Conservation (phyloP, 768 basidiomycete genomes). For the Hygrocybe punicea region DNA sequence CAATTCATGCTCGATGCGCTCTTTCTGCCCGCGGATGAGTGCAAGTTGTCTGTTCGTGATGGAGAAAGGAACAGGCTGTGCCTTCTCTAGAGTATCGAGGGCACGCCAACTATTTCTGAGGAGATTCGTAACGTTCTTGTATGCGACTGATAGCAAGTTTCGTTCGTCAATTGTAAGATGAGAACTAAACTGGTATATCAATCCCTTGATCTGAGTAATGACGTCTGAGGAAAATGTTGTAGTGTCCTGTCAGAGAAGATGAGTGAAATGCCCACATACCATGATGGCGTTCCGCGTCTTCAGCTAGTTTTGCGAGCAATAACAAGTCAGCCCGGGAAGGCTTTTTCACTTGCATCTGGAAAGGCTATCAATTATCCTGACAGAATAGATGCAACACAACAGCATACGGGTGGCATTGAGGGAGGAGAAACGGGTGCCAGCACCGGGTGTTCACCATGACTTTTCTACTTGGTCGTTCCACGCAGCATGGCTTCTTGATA, state of each 20-base stretch:
- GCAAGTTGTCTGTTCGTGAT: conserved; percentile 47
- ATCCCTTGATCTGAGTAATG: conserved; percentile 71
- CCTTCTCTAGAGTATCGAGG: conserved; percentile 70
- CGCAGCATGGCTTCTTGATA: too few species aligned
- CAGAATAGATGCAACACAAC: too few species aligned
- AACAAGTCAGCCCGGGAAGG: conserved; percentile 40
- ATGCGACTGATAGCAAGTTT: conserved; percentile 83
- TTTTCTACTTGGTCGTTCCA: too few species aligned
- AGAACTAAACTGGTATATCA: conserved; percentile 64
- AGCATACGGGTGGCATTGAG: too few species aligned
- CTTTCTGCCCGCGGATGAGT: conserved; percentile 69
- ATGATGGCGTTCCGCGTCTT: conserved; percentile 86
- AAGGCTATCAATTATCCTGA: not conserved
- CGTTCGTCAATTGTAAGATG: conserved; percentile 80
- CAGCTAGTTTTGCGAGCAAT: conserved; percentile 76
- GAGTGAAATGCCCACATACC: conserved; percentile 47
- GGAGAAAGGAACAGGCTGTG: conserved; percentile 47
- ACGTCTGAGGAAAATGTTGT: conserved; percentile 50
- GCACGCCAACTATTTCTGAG: conserved; percentile 84
- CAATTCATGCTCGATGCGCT: conserved; percentile 74
- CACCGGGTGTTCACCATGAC: too few species aligned
- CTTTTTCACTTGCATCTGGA: not conserved
- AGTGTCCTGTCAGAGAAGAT: not conserved
- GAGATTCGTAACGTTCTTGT: conserved; percentile 84
- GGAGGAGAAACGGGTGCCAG: too few species aligned